A percentile compares a stretch with the other conserved stretches of the same genome.
These are phyloP conservation scores for Solanum pimpinellifolium DNA, from an alignment of 257 asterid genomes.

Conservation along the genomic window DNA sequence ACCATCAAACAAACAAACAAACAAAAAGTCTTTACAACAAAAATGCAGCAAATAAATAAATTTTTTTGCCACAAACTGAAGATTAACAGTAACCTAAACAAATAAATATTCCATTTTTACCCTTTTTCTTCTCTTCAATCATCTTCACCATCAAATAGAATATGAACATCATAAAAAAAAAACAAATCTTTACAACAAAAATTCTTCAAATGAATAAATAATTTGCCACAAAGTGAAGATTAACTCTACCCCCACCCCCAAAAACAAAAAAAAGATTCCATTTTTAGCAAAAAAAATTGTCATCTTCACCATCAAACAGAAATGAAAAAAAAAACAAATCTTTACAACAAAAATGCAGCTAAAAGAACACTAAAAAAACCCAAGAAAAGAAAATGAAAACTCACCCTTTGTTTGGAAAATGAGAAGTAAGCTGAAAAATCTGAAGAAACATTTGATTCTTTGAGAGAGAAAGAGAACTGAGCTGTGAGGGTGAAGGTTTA, in stretches of 20 bases:
- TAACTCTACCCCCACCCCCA: not conserved
- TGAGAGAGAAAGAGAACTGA: not conserved
- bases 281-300: not conserved
- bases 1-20: not conserved
- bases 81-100: not conserved
- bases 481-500: slow-evolving; percentile 19
- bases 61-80: not conserved
- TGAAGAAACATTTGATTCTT: slow-evolving; percentile 1
- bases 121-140: not conserved
- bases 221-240: not conserved
- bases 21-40: not conserved
- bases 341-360: not conserved
- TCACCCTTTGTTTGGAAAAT: slow-evolving; percentile 4
- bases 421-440: not conserved
- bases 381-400: not conserved
- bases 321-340: not conserved
- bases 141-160: not conserved
- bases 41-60: not conserved
- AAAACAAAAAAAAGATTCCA: not conserved
- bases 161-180: not conserved
- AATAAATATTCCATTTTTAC: not conserved
- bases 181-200: not conserved
- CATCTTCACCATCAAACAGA: not conserved
- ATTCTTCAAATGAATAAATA: not conserved
- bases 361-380: not conserved